Evolutionary conservation across 345 rosid genomes (phyloP).

Genomic region (Gossypium herbaceum): DNA sequence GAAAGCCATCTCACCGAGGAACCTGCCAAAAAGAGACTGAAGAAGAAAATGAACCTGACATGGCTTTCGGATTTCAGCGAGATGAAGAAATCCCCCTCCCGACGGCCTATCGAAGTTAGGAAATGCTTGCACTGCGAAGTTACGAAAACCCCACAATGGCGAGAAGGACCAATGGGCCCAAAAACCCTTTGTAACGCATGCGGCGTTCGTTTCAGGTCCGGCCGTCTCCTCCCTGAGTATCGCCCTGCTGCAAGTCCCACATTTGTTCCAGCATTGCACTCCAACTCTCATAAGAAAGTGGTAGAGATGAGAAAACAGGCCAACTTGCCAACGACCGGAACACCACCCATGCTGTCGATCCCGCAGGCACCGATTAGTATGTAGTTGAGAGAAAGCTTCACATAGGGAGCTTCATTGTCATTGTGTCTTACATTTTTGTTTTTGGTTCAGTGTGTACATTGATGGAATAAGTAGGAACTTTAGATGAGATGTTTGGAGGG

Average conservation of each 20-base stretch:
- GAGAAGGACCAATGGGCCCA: conserved; percentile 3
- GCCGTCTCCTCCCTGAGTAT: neutral
- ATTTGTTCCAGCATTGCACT: neutral
- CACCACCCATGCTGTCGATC: conserved; percentile 7
- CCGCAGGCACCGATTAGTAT: conserved; percentile 26
- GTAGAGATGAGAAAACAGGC: conserved; percentile 52
- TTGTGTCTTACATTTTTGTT: conserved; percentile 16
- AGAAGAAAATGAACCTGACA: conserved; percentile 23
- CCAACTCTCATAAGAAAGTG: neutral
- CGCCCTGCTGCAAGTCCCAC: conserved; percentile 5
- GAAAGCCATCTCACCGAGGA: conserved; percentile 31
- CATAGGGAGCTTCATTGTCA: conserved; percentile 25
- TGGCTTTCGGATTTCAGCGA: neutral
- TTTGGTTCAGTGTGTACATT: conserved; percentile 39
- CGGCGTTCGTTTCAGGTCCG: neutral
- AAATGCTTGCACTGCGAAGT: neutral
- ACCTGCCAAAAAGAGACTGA: conserved; percentile 36
- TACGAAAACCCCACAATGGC: neutral
- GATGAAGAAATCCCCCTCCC: neutral
- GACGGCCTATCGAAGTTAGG: neutral
- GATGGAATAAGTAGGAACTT: conserved; percentile 34
- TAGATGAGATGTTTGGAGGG: conserved; percentile 22
- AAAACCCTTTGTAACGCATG: conserved; percentile 2
- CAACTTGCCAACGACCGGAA: conserved; percentile 10
- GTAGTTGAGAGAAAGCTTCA: conserved; percentile 12